Conservation (phyloP, 139 green algal genomes). For the Volvox reticuliferus region DNA sequence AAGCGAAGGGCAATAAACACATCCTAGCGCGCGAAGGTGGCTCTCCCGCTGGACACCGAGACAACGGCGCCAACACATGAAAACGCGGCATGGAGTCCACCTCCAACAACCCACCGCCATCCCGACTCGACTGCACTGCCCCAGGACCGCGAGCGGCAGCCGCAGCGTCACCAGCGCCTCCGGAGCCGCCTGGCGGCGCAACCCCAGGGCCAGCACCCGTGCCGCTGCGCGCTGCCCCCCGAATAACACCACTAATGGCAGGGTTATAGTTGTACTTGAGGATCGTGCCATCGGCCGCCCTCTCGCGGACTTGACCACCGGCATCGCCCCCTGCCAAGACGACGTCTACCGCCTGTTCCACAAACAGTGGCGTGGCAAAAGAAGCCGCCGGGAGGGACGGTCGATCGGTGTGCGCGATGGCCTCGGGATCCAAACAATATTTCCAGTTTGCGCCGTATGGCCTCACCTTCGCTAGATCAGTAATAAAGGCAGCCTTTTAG, state of each 20-base stretch:
- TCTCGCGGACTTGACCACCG: constrained; percentile 58
- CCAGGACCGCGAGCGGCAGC: neutral
- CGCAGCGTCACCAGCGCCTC: neutral
- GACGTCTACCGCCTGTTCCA: constrained; percentile 48
- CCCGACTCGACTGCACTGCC: neutral
- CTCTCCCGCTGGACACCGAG: too few species aligned
- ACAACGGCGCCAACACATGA: too few species aligned
- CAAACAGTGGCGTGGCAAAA: too few species aligned
- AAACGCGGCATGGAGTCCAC: too few species aligned
- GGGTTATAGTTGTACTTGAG: constrained; percentile 62
- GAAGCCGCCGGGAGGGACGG: neutral
- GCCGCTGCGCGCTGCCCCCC: neutral
- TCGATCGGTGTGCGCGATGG: neutral
- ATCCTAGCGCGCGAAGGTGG: too few species aligned
- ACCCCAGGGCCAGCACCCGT: neutral
- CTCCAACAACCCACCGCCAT: neutral
- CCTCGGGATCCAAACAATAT: neutral
- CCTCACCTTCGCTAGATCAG: too few species aligned
- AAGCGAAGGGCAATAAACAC: too few species aligned
- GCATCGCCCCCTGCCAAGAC: constrained; percentile 56
- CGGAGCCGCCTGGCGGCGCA: neutral
- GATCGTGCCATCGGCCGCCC: constrained; percentile 57
- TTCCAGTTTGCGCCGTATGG: too few species aligned
- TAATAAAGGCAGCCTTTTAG: too few species aligned
- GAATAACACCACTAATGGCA: constrained; percentile 39